phyloP scores from a whole-genome alignment of 2,329 filamentous ascomycete species.

The Akanthomyces uredinophilus region DNA sequence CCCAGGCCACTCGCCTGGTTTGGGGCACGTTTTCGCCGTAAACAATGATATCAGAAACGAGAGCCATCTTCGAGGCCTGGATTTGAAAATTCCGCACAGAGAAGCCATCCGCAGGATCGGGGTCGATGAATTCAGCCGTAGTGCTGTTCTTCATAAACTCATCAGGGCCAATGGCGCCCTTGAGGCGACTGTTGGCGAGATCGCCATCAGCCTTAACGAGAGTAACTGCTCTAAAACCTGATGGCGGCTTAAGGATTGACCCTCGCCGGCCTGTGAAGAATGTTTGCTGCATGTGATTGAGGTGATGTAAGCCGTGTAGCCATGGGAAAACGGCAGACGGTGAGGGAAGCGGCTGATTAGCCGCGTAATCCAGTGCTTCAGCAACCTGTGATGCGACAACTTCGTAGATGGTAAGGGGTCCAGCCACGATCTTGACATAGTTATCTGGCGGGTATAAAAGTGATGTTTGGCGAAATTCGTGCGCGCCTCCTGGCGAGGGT shows the following conservation, averaged over 20 bases:
- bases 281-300: constrained; percentile 81
- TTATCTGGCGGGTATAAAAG: constrained; percentile 68
- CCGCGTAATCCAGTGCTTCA: constrained; percentile 67
- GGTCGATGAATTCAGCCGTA: constrained; percentile 65
- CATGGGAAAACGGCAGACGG: constrained; percentile 89
- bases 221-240: constrained; percentile 74
- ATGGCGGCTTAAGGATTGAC: constrained; percentile 60
- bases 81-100: constrained; percentile 98
- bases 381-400: constrained; percentile 65
- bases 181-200: constrained; percentile 67
- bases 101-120: constrained; percentile 85
- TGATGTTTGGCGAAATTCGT: constrained; percentile 56
- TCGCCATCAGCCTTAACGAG: constrained; percentile 87
- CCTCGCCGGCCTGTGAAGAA: constrained; percentile 81
- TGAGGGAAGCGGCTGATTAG: constrained; percentile 77
- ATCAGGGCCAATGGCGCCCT: constrained; percentile 77
- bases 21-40: constrained; percentile 70
- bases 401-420: constrained; percentile 61
- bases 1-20: constrained; percentile 59
- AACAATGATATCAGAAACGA: constrained; percentile 85
- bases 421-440: constrained; percentile 48
- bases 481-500: constrained; percentile 57
- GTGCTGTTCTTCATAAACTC: constrained; percentile 62
- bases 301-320: constrained; percentile 86
- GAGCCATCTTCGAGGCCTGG: constrained; percentile 80